Conservation (phyloP, 1,284 basidiomycete species). For the Termitomyces sp. region DNA sequence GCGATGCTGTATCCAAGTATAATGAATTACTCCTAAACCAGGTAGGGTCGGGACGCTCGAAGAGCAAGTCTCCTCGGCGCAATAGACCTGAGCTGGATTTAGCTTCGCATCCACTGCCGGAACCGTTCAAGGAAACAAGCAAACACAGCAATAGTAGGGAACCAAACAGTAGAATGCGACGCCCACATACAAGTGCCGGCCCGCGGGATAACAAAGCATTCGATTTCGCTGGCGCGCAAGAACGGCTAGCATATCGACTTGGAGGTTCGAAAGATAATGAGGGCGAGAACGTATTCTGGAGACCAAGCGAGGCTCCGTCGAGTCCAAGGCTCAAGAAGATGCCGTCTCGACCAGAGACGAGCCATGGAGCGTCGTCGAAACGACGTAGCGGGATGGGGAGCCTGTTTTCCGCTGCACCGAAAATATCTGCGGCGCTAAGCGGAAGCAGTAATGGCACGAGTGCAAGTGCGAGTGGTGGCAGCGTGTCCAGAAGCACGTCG, state of each 20-base stretch:
- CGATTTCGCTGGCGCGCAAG: constrained; percentile 25
- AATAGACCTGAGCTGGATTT: constrained; percentile 30
- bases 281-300: constrained; percentile 12
- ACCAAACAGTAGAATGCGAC: constrained; percentile 26
- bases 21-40: constrained; percentile 38
- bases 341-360: constrained; percentile 24
- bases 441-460: constrained; percentile 31
- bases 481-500: constrained; percentile 19
- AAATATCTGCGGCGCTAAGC: constrained; percentile 25
- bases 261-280: constrained; percentile 11
- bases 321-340: constrained; percentile 13
- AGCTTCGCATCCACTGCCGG: constrained; percentile 30
- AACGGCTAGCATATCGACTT: constrained; percentile 9
- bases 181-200: constrained; percentile 68
- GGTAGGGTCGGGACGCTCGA: constrained; percentile 38
- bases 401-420: constrained; percentile 20
- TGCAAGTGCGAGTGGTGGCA: constrained; percentile 22
- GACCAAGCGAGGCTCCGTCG: constrained; percentile 7
- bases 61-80: constrained; percentile 58
- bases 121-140: constrained; percentile 22
- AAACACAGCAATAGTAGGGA: constrained; percentile 12
- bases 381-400: constrained; percentile 18
- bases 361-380: constrained; percentile 16
- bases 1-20: constrained; percentile 59
- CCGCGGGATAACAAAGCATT: constrained; percentile 51